Base-by-base conservation (phyloP, 2,329 filamentous ascomycete genomes). In the Diplocarpon mali region DNA sequence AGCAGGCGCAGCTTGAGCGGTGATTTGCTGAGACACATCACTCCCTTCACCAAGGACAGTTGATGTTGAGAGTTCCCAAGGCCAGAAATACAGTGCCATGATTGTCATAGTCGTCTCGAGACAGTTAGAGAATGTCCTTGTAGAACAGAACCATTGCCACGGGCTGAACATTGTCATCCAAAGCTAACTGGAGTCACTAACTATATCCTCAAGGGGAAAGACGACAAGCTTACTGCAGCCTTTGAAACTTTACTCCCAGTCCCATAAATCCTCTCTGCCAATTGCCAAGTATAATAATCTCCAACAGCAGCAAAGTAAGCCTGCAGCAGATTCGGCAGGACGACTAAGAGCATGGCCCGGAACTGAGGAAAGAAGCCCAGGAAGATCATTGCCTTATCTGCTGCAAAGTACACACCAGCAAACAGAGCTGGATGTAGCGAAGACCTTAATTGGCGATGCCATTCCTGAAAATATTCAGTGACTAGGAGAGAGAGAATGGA, bases 81-180 rank as follows among this genome's bases (percentile, higher is more conserved):
- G 90, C 85, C 87, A 96, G 56, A 80, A 76, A 60, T 78, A 79
- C 37, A 96, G 69, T 1, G 88, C 90, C 57, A 78, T 71, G 47
- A 84, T 71, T 4, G 90, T 95, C 54, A 98, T 67, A 0, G 84
- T 85, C n/a, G 83, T 87, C 69, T 98, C 92, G 4, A 96, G 69
- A 42, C 82, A 92, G 66, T 98, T 98, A 44, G 90, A 95, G 59
- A 98, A 83, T 1, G 92, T 95, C 38, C 92, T 76, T 0, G 88
- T 90, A 1, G 88, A 92, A 65, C 83, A 92, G 65, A 92, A 96
- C 85, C 86, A 96, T 63, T 95, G 87, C 88, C 92, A 98, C 6
- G 92, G 86, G 64, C 80, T 94, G 57, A 80, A 68, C 35, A 84
- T 64, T 2, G 79, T 80, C 65, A 92, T 72, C 47, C 75, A 72